phyloP scores from a whole-genome alignment of 176 grass and related monocot genomes.

The Pontederia paniculata region DNA sequence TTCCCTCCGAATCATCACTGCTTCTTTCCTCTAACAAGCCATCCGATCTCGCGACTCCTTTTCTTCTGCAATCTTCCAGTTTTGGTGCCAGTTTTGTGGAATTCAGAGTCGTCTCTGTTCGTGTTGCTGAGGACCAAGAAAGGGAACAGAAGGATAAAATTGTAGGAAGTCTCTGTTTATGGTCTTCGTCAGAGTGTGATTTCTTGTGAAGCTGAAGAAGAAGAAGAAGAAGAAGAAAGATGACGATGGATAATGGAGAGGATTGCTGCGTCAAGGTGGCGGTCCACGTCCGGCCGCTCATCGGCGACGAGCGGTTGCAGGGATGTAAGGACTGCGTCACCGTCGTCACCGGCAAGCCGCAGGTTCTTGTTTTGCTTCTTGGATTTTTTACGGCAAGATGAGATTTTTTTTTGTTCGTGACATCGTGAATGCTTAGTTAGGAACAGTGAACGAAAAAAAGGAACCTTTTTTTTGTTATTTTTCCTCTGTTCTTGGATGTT shows the following conservation, averaged over 20 bases:
- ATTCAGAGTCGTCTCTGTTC: too few relatives aligned
- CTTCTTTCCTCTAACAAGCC: neutral
- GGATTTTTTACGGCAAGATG: neutral
- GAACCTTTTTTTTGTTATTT: too few relatives aligned
- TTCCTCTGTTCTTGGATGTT: too few relatives aligned
- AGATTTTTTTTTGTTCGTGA: neutral
- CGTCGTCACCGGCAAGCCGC: slow-evolving; percentile 40
- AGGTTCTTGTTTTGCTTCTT: slow-evolving; percentile 31
- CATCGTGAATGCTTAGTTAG: too few relatives aligned
- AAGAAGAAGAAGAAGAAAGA: too few relatives aligned
- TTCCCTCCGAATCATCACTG: neutral
- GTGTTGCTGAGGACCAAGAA: too few relatives aligned
- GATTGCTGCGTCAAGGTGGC: slow-evolving; percentile 97
- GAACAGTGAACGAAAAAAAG: too few relatives aligned
- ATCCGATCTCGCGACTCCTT: neutral
- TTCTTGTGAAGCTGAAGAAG: neutral
- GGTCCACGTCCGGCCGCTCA: slow-evolving; percentile 83
- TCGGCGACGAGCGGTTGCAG: slow-evolving; percentile 95
- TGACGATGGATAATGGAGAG: slow-evolving; percentile 95
- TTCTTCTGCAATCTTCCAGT: neutral
- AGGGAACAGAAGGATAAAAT: too few relatives aligned
- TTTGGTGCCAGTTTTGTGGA: too few relatives aligned
- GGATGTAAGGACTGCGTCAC: slow-evolving; percentile 82
- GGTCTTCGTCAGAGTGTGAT: neutral
- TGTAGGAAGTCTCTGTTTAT: too few relatives aligned